phyloP scores from a whole-genome alignment of 2,329 filamentous ascomycete genomes.

The Ophiocordyceps camponoti-rufipedis region DNA sequence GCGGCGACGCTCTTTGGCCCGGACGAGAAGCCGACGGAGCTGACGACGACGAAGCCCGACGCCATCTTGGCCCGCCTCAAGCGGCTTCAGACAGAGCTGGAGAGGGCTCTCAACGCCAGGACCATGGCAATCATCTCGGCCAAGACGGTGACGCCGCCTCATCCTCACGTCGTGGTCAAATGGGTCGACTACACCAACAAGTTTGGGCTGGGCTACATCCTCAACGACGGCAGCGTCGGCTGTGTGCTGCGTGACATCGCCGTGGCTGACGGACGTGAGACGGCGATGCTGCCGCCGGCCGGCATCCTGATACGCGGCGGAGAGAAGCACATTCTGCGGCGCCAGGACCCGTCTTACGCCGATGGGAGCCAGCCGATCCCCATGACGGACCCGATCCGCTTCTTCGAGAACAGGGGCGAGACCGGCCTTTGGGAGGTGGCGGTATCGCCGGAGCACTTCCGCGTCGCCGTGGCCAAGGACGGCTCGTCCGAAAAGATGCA shows the following conservation, averaged over 20 bases:
- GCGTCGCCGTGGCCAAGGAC: slow-evolving; percentile 34
- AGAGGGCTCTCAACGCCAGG: slow-evolving; percentile 43
- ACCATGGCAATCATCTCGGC: slow-evolving; percentile 41
- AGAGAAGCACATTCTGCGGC: slow-evolving; percentile 49
- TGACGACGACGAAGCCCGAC: slow-evolving; percentile 38
- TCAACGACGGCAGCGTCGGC: slow-evolving; percentile 66
- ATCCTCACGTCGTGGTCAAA: slow-evolving; percentile 51
- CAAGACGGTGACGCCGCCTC: slow-evolving; percentile 31
- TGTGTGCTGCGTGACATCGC: slow-evolving; percentile 44
- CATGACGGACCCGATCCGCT: slow-evolving; percentile 45
- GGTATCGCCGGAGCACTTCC: slow-evolving; percentile 44
- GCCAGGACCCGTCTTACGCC: slow-evolving; percentile 32
- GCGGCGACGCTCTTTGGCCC: slow-evolving; percentile 36
- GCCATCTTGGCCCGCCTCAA: slow-evolving; percentile 35
- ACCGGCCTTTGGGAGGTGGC: slow-evolving; percentile 44
- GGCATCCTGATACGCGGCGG: slow-evolving; percentile 56
- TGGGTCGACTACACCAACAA: slow-evolving; percentile 87
- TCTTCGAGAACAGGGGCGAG: slow-evolving; percentile 54
- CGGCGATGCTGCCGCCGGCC: slow-evolving; percentile 43
- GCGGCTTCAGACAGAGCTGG: slow-evolving; percentile 39
- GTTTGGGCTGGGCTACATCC: slow-evolving; percentile 67
- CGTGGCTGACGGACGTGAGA: slow-evolving; percentile 28
- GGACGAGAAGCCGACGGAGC: slow-evolving; percentile 27
- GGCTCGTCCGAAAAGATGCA: slow-evolving; percentile 42
- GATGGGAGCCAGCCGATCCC: slow-evolving; percentile 45